Conservation (phyloP, 2,329 filamentous ascomycete genomes). For the Aspergillus ustus region DNA sequence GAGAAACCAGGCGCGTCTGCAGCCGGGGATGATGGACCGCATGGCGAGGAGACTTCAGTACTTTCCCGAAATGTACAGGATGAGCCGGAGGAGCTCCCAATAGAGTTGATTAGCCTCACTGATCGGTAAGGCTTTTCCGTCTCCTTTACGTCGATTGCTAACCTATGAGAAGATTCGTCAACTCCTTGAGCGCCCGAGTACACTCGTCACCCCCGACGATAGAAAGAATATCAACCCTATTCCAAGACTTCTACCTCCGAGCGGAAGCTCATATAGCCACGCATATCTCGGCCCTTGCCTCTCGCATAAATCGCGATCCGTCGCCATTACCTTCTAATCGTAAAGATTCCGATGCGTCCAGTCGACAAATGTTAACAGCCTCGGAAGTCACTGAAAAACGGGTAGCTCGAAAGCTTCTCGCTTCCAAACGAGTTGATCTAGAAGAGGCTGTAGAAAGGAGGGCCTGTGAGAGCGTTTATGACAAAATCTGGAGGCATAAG, state of each 20-base stretch:
- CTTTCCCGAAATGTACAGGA: constrained; percentile 55
- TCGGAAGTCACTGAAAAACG: constrained; percentile 82
- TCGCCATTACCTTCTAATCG: constrained; percentile 60
- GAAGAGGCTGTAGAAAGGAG: constrained; percentile 92
- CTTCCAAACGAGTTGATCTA: constrained; percentile 74
- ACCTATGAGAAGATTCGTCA: constrained; percentile 71
- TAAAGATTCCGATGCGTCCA: constrained; percentile 51
- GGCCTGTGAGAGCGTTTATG: constrained; percentile 83
- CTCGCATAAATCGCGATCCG: constrained; percentile 71
- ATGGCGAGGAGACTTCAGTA: constrained; percentile 39
- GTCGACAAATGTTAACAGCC: constrained; percentile 88
- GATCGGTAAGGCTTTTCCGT: constrained; percentile 67
- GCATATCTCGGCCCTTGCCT: constrained; percentile 80
- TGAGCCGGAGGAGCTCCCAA: constrained; percentile 86
- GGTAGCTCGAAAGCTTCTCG: constrained; percentile 75
- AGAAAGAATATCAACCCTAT: constrained; percentile 80
- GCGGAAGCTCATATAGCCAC: constrained; percentile 83
- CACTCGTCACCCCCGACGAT: constrained; percentile 82
- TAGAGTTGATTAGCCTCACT: constrained; percentile 87
- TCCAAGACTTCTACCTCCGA: constrained; percentile 89
- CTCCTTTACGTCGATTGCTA: constrained; percentile 3
- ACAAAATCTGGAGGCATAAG: constrained; percentile 86
- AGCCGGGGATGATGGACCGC: constrained; percentile 34
- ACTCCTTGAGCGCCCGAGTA: constrained; percentile 84
- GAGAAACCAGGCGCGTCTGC: constrained; percentile 47